A percentile compares a stretch with the other conserved stretches of the same genome.
These are phyloP conservation scores for Drechslera avenae DNA, from an alignment of 2,329 filamentous ascomycete genomes.

Conservation along the genomic window DNA sequence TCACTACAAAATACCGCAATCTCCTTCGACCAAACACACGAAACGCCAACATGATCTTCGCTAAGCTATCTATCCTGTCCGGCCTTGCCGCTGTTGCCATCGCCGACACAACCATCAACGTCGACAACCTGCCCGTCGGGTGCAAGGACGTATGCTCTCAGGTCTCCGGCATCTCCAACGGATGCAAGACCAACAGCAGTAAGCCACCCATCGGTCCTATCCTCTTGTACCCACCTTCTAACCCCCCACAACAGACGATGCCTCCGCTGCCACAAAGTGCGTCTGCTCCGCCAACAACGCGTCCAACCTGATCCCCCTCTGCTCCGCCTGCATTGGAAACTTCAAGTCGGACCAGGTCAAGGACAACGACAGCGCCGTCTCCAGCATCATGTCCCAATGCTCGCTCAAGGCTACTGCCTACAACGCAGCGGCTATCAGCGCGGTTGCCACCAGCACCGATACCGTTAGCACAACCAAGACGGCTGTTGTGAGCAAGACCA, in stretches of 20 bases:
- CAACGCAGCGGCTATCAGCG: slow-evolving; percentile 6
- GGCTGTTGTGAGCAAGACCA: neutral
- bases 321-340: slow-evolving; percentile 38
- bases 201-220: neutral
- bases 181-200: slow-evolving; percentile 34
- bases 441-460: neutral
- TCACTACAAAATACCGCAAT: neutral
- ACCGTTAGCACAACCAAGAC: slow-evolving; percentile 1
- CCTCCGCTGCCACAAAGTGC: slow-evolving; percentile 29
- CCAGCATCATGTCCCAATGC: neutral
- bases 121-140: slow-evolving; percentile 37
- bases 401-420: slow-evolving; percentile 1
- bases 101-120: slow-evolving; percentile 30
- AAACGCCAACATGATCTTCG: slow-evolving; percentile 27
- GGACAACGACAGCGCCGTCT: slow-evolving; percentile 14
- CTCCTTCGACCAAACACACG: neutral
- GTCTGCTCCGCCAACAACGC: slow-evolving; percentile 37
- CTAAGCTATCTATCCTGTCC: slow-evolving; percentile 33
- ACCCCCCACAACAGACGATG: slow-evolving; percentile 24
- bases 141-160: slow-evolving; percentile 37
- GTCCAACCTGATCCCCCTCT: slow-evolving; percentile 31
- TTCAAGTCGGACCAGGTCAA: slow-evolving; percentile 22
- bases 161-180: slow-evolving; percentile 27
- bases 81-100: slow-evolving; percentile 26
- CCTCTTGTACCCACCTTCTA: neutral